Evolutionary conservation across 177 flowering plant genomes (phyloP), one percentile per base, ranked within the genome.

Genomic region (Vitis hybrid): DNA sequence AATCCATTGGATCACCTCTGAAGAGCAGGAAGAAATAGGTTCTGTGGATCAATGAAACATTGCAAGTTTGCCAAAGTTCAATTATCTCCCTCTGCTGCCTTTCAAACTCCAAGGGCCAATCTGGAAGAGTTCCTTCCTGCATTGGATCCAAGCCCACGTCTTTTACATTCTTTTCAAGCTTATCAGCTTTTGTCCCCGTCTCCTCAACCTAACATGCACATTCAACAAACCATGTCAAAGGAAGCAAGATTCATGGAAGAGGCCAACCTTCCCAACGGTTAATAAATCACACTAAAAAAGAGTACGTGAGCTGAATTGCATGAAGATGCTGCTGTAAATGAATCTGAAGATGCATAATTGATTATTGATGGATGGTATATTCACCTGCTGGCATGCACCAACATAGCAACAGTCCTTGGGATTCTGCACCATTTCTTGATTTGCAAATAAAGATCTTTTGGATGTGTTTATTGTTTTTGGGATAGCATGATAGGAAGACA

Each of bases 1-100:
- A 87, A 79, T 89, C 93, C 2, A 79, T 59, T 19, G 79, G 83
- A 66, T 89, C 93, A 50, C 89, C 91, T 66, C 80, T 83, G 67
- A 89, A 84, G 49, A 89, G 87, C 71, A 89, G 67, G 79, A 86
- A 77, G 78, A 89, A 89, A 79, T 89, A 89, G 65, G 91, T 89
- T 72, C 93, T 79, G 76, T 89, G 91, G 58, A 89, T 80, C 66
- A 89, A 62, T 3, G 93, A 82, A n/a, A 87, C 83, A 71, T 82
- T 74, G 79, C 93, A 89, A 51, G 67, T 64, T 64, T 87, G 80
- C 93, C 93, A 89, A 12, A 86, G 86, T 70, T 80, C 84, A 66
- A 86, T 21, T 64, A 89, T 86, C 3, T 57, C 67, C 77, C 64
- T 81, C 78, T 75, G 87, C 79, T 75, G 79, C 76, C 80, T 83